Evolutionary conservation across 1,139 yeast genomes (phyloP), one percentile per base, ranked within the genome.

Genomic region (Suhomyces coccinellae): DNA sequence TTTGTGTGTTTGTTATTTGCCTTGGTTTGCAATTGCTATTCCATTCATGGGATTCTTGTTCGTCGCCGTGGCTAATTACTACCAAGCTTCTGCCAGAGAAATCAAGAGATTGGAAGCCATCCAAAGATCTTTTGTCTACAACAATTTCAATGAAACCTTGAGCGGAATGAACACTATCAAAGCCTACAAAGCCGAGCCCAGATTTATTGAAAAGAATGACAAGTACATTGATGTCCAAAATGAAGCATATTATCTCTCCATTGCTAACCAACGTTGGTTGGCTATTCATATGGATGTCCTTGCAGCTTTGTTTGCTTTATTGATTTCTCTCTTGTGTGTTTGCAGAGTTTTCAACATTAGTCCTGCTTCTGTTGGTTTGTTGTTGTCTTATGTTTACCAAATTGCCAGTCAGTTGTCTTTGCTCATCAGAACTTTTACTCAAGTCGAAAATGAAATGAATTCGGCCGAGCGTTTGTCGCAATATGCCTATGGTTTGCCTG

Each of bases 241-340:
- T 56, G 86, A 86, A 54, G 87, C 93, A 1, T 82, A 84, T 55
- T 84, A 74, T 55, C 52, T 87, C 44, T 78, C 85, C 9, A 69
- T 82, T 52, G 87, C 84, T 0, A 79, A 80, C 51, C 96, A 87
- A 66, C 78, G 95, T 60, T 89, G 96, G 96, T 75, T 87, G 36
- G 79, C 83, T 15, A 66, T 85, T 41, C 79, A 84, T 46, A 68
- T 87, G 52, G 88, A 83, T 58, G 52, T 68, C 33, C 58, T 71
- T 48, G 73, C 75, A 4, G 59, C 69, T 36, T 37, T 55, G 27
- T 62, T 64, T 50, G 71, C 79, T 7, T 65, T 82, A 27, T 54
- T 81, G 17, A 69, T 82, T 44, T 65, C 86, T 0, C 58, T 87
- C 53, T 71, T 87, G 32, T 83, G 89, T 69, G 83, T 80, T 22